These are phyloP conservation scores for Patellifolia procumbens DNA, from an alignment of 179 eudicot species.

Conservation along the genomic window DNA sequence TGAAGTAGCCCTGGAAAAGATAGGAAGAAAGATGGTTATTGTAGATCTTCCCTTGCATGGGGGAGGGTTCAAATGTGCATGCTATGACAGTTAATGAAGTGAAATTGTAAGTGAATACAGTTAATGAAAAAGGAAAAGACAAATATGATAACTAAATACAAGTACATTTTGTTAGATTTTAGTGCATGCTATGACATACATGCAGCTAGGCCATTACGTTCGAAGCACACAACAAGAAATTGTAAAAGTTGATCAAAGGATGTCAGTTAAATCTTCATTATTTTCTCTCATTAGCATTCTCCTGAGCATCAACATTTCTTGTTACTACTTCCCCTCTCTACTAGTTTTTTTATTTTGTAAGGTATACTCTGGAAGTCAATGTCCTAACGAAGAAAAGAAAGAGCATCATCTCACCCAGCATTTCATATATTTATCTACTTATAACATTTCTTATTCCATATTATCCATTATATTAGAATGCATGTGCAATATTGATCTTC, in stretches of 20 bases:
- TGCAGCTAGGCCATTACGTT: background rate
- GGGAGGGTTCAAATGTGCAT: background rate
- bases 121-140: background rate
- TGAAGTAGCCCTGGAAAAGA: conserved; percentile 73
- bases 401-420: too few relatives aligned
- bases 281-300: background rate
- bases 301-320: background rate
- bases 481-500: too few relatives aligned
- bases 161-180: too few relatives aligned
- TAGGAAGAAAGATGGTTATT: background rate
- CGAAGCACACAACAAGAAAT: background rate
- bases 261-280: background rate
- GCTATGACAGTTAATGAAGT: background rate
- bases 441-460: background rate
- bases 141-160: background rate
- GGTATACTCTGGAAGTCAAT: too few relatives aligned
- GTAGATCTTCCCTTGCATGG: background rate
- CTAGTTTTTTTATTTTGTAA: too few relatives aligned
- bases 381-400: too few relatives aligned
- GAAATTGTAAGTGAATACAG: background rate
- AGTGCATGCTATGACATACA: background rate
- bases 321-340: too few relatives aligned
- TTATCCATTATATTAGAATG: too few relatives aligned
- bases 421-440: background rate
- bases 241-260: background rate